Conservation (phyloP, 305 asterid species). For the Fraxinus albicans region DNA sequence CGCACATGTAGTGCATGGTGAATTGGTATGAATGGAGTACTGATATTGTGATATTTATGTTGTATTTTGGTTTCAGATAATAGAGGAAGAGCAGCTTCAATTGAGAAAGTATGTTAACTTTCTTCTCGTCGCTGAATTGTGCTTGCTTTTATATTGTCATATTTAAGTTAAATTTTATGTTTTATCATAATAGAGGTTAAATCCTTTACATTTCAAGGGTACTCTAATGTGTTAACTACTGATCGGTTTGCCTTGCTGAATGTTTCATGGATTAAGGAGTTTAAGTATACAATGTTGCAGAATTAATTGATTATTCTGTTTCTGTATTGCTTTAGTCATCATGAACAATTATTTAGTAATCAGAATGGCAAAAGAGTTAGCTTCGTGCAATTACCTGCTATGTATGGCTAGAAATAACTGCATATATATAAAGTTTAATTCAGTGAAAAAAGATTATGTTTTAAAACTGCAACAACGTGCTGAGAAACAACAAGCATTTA, state of each 20-base stretch:
- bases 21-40: not conserved
- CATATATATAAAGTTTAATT: not conserved
- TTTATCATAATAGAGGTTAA: not conserved
- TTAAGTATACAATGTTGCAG: not conserved
- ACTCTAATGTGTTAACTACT: not conserved
- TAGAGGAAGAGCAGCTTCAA: conserved; percentile 83
- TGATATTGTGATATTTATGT: conserved; percentile 3
- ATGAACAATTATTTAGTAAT: not conserved
- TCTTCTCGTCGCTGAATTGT: not conserved
- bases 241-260: not conserved
- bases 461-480: not conserved
- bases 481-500: not conserved
- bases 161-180: not conserved
- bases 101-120: conserved; percentile 73
- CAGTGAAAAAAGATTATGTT: not conserved
- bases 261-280: not conserved
- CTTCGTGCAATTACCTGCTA: not conserved
- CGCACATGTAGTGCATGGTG: not conserved
- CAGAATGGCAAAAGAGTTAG: not conserved
- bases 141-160: not conserved
- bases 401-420: not conserved
- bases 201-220: not conserved
- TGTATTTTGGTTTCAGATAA: conserved; percentile 49
- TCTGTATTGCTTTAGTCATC: conserved; percentile 9
- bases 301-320: not conserved